Evolutionary conservation across 2,329 filamentous ascomycete genomes (phyloP).

Genomic region (Sclerotiophoma versabilis): DNA sequence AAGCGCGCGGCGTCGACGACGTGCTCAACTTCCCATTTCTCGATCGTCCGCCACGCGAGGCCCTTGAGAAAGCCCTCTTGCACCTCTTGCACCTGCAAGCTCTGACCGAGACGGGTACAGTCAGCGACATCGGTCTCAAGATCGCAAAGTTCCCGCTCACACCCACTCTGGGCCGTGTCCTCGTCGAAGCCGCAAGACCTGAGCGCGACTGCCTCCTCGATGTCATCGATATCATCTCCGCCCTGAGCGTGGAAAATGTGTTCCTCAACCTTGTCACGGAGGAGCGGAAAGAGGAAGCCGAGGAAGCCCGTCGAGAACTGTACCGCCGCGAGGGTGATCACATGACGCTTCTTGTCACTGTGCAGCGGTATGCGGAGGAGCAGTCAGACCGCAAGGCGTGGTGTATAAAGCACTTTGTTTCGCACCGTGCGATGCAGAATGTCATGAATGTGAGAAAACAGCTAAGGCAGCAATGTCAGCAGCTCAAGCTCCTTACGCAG

Average conservation of each 20-base stretch:
- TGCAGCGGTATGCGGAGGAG: conserved; percentile 66
- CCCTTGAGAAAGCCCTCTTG: conserved; percentile 80
- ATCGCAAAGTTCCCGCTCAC: conserved; percentile 86
- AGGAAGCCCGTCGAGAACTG: conserved; percentile 62
- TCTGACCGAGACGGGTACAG: conserved; percentile 72
- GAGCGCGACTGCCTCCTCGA: conserved; percentile 78
- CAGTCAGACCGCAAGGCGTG: conserved; percentile 65
- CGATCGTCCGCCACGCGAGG: conserved; percentile 77
- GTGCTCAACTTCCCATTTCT: conserved; percentile 84
- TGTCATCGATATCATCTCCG: conserved; percentile 81
- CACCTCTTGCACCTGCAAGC: conserved; percentile 82
- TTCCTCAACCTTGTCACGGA: conserved; percentile 67
- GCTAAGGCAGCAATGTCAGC: conserved; percentile 62
- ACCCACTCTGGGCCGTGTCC: conserved; percentile 79
- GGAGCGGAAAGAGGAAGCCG: conserved; percentile 66
- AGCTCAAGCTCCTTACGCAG: conserved; percentile 51
- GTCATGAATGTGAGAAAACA: conserved; percentile 72
- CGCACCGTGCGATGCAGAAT: conserved; percentile 69
- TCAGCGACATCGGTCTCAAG: conserved; percentile 75
- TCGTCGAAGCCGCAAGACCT: conserved; percentile 77
- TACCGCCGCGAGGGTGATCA: conserved; percentile 69
- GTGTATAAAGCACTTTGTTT: conserved; percentile 66
- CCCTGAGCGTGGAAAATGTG: conserved; percentile 69
- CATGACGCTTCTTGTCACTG: conserved; percentile 66
- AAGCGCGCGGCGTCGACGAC: conserved; percentile 84